These are phyloP conservation scores for Candida chilensis DNA, from an alignment of 805 yeast species.

Conservation along the genomic window DNA sequence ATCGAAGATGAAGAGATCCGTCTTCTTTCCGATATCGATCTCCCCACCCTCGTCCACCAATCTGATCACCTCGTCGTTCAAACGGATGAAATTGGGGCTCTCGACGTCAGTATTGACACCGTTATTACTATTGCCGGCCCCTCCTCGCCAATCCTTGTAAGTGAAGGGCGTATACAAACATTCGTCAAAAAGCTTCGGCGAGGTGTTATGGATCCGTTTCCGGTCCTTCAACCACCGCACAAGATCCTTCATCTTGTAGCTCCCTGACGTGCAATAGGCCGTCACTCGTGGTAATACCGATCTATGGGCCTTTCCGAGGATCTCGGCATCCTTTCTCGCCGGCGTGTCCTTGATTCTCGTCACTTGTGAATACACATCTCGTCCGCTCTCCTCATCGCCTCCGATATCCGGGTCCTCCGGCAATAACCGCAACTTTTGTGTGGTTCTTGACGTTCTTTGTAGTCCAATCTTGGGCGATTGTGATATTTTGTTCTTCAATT, in stretches of 20 bases:
- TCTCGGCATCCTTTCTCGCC: constrained; percentile 90
- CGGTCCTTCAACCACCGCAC: constrained; percentile 79
- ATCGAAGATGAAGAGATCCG: constrained; percentile 84
- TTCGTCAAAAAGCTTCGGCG: constrained; percentile 88
- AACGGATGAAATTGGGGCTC: constrained; percentile 3
- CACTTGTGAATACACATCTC: constrained; percentile 76
- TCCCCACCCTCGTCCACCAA: constrained; percentile 95
- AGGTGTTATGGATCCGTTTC: constrained; percentile 62
- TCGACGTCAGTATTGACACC: constrained; percentile 2
- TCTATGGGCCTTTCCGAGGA: constrained; percentile 79
- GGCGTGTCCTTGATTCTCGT: constrained; percentile 76
- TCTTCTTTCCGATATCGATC: constrained; percentile 73
- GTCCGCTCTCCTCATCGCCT: constrained; percentile 21
- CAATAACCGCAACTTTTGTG: constrained; percentile 62
- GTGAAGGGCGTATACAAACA: constrained; percentile 89
- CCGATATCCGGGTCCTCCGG: constrained; percentile 43
- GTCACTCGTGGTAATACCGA: constrained; percentile 87
- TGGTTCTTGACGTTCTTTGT: constrained; percentile 66
- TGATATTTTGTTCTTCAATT: not conserved
- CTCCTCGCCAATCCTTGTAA: constrained; percentile 70
- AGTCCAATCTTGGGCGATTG: constrained; percentile 53
- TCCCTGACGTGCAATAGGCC: constrained; percentile 92
- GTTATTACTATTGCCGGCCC: constrained; percentile 15
- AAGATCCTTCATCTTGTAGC: constrained; percentile 82
- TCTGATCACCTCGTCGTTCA: constrained; percentile 35